These are phyloP conservation scores for Dictyostelium intermedium DNA, from an alignment of 78 protist genomes.

Conservation along the genomic window DNA sequence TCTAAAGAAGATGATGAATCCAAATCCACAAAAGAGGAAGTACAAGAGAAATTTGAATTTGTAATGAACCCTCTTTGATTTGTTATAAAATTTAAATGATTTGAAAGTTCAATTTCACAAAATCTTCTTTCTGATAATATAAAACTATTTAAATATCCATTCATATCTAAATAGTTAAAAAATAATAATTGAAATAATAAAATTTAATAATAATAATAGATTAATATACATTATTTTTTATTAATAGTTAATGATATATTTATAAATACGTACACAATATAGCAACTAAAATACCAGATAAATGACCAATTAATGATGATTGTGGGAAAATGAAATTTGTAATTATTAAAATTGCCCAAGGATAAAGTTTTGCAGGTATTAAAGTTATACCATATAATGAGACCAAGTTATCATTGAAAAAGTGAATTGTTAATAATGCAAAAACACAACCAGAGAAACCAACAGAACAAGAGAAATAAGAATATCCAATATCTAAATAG, in stretches of 20 bases:
- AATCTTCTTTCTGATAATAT: neutral
- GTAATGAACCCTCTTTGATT: slow-evolving; percentile 9
- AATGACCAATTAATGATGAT: slow-evolving; percentile 38
- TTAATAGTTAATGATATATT: too few relatives aligned
- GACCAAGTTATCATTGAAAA: neutral
- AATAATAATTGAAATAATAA: neutral
- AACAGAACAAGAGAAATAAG: neutral
- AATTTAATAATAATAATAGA: neutral
- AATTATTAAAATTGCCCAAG: slow-evolving; percentile 4
- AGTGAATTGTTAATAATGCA: slow-evolving; percentile 30
- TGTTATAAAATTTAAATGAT: neutral
- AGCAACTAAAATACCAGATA: slow-evolving; percentile 51
- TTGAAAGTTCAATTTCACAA: neutral
- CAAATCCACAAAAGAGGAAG: slow-evolving; percentile 5
- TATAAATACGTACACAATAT: slow-evolving; percentile 21
- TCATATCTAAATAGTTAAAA: neutral
- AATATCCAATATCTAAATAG: neutral
- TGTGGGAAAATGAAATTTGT: neutral
- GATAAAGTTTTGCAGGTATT: slow-evolving; percentile 40
- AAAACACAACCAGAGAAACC: slow-evolving; percentile 63
- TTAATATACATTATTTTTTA: too few relatives aligned
- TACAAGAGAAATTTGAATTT: neutral
- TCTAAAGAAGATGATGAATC: neutral
- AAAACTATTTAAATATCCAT: slow-evolving; percentile 1
- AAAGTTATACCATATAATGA: slow-evolving; percentile 2